Evolutionary conservation across 2,329 filamentous ascomycete species (phyloP).

Genomic region (Claviceps capensis): DNA sequence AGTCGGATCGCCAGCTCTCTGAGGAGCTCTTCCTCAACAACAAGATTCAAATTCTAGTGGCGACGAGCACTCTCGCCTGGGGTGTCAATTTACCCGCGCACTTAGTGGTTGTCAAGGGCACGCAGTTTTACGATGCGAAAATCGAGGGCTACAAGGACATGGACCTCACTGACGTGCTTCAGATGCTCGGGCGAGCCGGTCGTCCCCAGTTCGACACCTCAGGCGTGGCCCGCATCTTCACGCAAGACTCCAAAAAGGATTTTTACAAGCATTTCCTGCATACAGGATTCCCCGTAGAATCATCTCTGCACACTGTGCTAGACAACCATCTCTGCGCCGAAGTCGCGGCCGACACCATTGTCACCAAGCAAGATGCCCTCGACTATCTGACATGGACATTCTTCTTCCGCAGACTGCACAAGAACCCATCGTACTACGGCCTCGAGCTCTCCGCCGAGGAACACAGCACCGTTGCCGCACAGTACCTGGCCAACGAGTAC

Average conservation of each 20-base stretch:
- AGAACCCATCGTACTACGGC: constrained; percentile 97
- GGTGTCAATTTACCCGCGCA: constrained; percentile 96
- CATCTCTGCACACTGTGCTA: constrained; percentile 85
- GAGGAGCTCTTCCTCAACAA: constrained; percentile 95
- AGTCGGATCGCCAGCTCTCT: constrained; percentile 79
- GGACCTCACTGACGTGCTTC: constrained; percentile 93
- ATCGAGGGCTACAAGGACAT: constrained; percentile 97
- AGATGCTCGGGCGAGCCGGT: constrained; percentile 93
- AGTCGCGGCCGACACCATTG: constrained; percentile 81
- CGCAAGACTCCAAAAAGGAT: constrained; percentile 92
- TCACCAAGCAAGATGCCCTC: constrained; percentile 89
- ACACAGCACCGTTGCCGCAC: constrained; percentile 74
- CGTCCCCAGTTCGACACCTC: constrained; percentile 94
- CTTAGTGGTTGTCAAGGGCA: constrained; percentile 93
- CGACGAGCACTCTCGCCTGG: constrained; percentile 93
- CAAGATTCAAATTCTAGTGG: constrained; percentile 93
- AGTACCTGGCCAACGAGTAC: constrained; percentile 80
- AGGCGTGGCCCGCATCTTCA: constrained; percentile 93
- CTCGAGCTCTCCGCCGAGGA: constrained; percentile 87
- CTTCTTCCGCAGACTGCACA: constrained; percentile 93
- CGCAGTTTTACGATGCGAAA: constrained; percentile 96
- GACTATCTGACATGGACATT: constrained; percentile 99
- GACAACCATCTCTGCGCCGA: constrained; percentile 96
- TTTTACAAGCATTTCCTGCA: constrained; percentile 99
- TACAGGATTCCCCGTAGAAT: constrained; percentile 95